Base-by-base conservation (phyloP, 2,329 filamentous ascomycete species). In the Aspergillus vadensis region DNA sequence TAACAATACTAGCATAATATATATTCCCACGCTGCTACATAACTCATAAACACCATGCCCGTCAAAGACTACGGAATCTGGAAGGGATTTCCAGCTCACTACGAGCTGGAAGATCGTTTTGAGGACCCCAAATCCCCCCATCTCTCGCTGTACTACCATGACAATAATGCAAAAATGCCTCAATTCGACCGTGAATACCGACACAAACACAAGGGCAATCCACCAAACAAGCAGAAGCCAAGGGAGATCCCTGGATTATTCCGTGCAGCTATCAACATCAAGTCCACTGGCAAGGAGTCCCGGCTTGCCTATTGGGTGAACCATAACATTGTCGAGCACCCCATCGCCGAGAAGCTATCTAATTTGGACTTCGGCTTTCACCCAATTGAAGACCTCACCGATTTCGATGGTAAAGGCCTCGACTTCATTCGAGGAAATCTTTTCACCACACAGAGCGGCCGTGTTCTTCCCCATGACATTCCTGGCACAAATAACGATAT, bases 401-500 rank as follows among this genome's bases (percentile, higher is more conserved):
- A 41, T 5, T 41, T 41, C 3, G 32, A 52, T 19, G 49, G 38
- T 44, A 10, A 41, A 41, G 51, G 58, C 12, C 49, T 67, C 4
- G 65, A 65, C 25, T 67, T 56, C 38, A 63, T 65, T 27, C 60
- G 65, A 21, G 57, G 50, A 4, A 53, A 61, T 23, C 17, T 65
- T 14, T 62, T 67, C 51, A 47, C 59, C 30, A 25, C 51, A 7
- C 47, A 64, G 14, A 51, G 30, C 14, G 63, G 65, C 39, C 47
- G 61, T n/a, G 55, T 69, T 10, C 51, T 70, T 32, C 64, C 65
- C 1, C 66, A 66, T 50, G 61, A 66, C 30, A 57, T 62, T 44
- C 23, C 49, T n/a, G 65, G 68, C 1, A 56, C 55, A 1, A 58
- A 67, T 21, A 69, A 59, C 81, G 67, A 78, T 74, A 41, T 83